A percentile compares a stretch with the other conserved stretches of the same genome.
Conservation (phyloP, 228 moss, liverwort and hornwort species). For the Sphagnum magellanicum region DNA sequence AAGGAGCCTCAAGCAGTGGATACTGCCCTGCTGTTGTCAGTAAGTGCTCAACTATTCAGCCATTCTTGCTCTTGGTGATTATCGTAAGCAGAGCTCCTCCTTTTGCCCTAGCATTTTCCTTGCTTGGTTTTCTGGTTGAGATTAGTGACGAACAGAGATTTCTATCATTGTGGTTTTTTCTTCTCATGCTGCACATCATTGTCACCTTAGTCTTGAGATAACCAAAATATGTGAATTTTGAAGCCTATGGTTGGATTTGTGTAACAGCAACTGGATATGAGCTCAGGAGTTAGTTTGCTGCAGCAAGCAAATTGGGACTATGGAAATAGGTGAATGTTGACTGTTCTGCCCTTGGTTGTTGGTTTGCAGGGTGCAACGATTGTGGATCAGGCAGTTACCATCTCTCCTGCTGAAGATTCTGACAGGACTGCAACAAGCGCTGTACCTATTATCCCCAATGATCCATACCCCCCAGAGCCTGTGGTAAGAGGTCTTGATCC, state of each 20-base stretch:
- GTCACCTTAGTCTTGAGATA: too few species aligned
- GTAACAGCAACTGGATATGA: too few species aligned
- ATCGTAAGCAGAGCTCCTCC: too few species aligned
- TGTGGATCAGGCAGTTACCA: constrained; percentile 90
- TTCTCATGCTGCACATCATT: too few species aligned
- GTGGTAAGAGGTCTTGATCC: constrained; percentile 15
- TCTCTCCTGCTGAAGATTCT: constrained; percentile 75
- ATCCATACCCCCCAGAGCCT: constrained; percentile 19
- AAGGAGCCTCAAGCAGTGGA: constrained; percentile 85
- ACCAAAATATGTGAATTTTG: too few species aligned
- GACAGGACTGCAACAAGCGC: constrained; percentile 43
- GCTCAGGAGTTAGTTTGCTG: not conserved
- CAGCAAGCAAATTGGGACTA: not conserved
- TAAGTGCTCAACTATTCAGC: constrained; percentile 27
- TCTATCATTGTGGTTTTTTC: too few species aligned
- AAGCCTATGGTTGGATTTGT: too few species aligned
- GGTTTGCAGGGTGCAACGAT: constrained; percentile 89
- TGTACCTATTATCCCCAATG: constrained; percentile 26
- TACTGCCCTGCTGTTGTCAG: constrained; percentile 85
- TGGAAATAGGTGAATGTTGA: not conserved
- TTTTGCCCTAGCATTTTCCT: too few species aligned
- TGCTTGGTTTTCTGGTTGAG: too few species aligned
- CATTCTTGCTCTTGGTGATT: not conserved
- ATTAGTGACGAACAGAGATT: too few species aligned
- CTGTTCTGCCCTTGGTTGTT: not conserved